These are phyloP conservation scores for Sanghuangporus baumii DNA, from an alignment of 1,284 basidiomycete species.

Conservation along the genomic window DNA sequence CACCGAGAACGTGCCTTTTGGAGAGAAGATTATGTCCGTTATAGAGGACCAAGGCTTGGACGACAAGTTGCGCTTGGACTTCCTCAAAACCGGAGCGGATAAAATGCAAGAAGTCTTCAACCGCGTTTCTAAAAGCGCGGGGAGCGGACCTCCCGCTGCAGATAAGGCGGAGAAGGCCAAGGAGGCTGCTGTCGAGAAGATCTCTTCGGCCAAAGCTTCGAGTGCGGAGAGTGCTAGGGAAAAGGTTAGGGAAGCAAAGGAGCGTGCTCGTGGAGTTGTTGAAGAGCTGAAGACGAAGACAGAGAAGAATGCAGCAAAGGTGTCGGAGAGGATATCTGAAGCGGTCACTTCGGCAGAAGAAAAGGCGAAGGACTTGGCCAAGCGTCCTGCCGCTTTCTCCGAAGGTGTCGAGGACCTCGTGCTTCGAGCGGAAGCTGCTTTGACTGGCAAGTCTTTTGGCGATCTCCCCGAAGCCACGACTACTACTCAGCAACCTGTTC, in stretches of 20 bases:
- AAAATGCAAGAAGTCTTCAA: slow-evolving; percentile 46
- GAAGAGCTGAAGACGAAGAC: slow-evolving; percentile 46
- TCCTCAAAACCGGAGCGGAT: slow-evolving; percentile 50
- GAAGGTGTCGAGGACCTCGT: slow-evolving; percentile 64
- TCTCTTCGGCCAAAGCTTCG: slow-evolving; percentile 19
- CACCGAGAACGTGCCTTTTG: slow-evolving; percentile 73
- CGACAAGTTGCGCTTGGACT: slow-evolving; percentile 54
- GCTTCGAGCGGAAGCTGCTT: slow-evolving; percentile 61
- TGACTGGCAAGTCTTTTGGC: slow-evolving; percentile 40
- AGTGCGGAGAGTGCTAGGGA: slow-evolving; percentile 34
- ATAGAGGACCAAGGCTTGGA: slow-evolving; percentile 79
- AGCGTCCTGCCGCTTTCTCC: slow-evolving; percentile 34
- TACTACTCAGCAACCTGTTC: slow-evolving; percentile 28
- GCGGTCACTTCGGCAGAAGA: slow-evolving; percentile 30
- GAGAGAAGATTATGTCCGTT: slow-evolving; percentile 71
- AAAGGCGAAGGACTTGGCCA: slow-evolving; percentile 33
- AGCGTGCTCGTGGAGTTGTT: slow-evolving; percentile 42
- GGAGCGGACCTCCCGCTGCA: slow-evolving; percentile 15
- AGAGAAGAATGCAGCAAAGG: slow-evolving; percentile 35
- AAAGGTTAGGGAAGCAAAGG: slow-evolving; percentile 36
- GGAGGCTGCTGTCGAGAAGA: slow-evolving; percentile 7
- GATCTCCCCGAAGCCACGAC: slow-evolving; percentile 29
- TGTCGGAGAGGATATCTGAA: slow-evolving; percentile 27
- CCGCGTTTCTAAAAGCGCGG: slow-evolving; percentile 36
- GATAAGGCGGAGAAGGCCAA: slow-evolving; percentile 7